Conservation (phyloP, 2,329 filamentous ascomycete genomes). For the Trichoderma sp. region DNA sequence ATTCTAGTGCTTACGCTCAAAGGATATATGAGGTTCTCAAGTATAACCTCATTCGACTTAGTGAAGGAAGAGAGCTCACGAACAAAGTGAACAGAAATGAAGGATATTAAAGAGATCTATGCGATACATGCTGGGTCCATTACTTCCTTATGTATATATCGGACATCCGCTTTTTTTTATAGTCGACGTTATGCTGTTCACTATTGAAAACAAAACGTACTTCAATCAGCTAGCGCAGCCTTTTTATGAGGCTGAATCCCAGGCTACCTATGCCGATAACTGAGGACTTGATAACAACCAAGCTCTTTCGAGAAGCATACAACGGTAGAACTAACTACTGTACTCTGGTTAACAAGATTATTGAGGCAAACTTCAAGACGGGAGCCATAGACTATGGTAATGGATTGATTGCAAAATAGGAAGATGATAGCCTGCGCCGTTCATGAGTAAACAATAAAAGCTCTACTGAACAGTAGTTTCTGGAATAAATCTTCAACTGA, state of each 20-base stretch:
- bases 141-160: neutral
- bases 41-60: constrained; percentile 40
- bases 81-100: constrained; percentile 41
- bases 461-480: neutral
- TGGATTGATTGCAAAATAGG: neutral
- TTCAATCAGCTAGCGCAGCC: neutral
- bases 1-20: constrained; percentile 39
- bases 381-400: no score
- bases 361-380: neutral
- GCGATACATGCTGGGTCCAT: neutral
- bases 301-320: no score
- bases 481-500: neutral
- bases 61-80: constrained; percentile 37
- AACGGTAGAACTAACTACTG: no score
- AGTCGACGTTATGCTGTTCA: no score
- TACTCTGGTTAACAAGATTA: neutral
- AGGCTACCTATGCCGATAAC: neutral
- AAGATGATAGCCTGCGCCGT: neutral
- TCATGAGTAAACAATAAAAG: neutral
- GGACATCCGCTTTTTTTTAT: neutral
- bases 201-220: neutral
- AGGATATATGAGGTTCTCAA: constrained; percentile 43
- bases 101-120: constrained; percentile 20
- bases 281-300: neutral
- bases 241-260: neutral